Base-by-base conservation (phyloP, 768 basidiomycete genomes). In the Guyanaporus albipodus region DNA sequence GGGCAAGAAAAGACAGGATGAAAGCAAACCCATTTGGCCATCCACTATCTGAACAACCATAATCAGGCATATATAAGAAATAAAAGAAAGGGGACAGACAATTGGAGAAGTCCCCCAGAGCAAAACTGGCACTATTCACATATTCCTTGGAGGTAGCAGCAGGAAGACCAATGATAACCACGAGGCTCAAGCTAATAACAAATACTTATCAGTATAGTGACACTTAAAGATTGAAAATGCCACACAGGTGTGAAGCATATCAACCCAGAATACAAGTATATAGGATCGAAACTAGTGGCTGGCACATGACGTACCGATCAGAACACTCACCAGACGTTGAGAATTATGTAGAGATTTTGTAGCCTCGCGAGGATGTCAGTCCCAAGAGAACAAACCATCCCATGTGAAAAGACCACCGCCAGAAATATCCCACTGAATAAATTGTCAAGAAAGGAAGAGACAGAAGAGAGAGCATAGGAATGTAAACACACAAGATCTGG, bases 311-410 rank as follows among this genome's bases (percentile, higher is more conserved):
- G 8, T n/a, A 14, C 14, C 15, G 44, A 38, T n/a, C 3, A 9
- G 48, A 27, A 41, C 6, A 69, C 83, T 47, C 62, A 83, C 82
- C 78, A 41, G 24, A 88, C 63, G 58, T 90, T 90, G 33, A 90
- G 70, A 17, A 77, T 53, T 17, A 88, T 77, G 54, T 85, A 90
- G 8, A 85, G 63, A 17, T 74, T 80, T 60, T 91, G 88, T 14
- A 90, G 57, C 23, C 85, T 72, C 1, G 87, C 87, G 15, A 91
- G 70, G 26, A 82, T 42, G 8, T 70, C 61, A 2, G 87, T 87
- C 12, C 78, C 85, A 12, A 88, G 70, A 52, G 83, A 83, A 54
- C 85, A 88, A 21, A 85, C 59, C 1, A 81, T 48, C 0, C 74
- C 84, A 59, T 90, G 85, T 2, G 76, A 70, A 17, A 84, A 41